A percentile compares a stretch with the other conserved stretches of the same genome.
Evolutionary conservation across 139 green algal species (phyloP).

Genomic region (Klebsormidium nitens): DNA sequence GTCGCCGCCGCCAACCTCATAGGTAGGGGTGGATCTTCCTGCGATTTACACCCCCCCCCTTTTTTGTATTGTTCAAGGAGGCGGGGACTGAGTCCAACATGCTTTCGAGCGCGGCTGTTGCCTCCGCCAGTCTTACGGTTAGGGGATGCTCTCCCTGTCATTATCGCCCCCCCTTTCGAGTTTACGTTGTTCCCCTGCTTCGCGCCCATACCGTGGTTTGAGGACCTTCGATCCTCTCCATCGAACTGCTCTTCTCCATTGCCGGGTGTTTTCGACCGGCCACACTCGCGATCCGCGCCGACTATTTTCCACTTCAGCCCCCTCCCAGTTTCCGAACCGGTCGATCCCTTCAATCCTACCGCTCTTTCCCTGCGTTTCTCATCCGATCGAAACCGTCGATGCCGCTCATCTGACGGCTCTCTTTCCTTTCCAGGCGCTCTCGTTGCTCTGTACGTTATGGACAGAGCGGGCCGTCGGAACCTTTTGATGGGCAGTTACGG

Average conservation of each 20-base stretch:
- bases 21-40: background rate
- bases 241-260: no score
- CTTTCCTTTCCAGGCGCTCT: conserved; percentile 7
- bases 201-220: no score
- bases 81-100: background rate
- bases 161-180: no score
- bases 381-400: no score
- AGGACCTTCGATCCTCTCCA: no score
- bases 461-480: conserved; percentile 24
- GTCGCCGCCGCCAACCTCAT: conserved; percentile 78
- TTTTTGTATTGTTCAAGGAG: background rate
- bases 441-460: background rate
- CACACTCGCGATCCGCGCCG: no score
- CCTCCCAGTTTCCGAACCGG: no score
- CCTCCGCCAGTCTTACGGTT: conserved; percentile 65
- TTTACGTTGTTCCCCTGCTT: no score
- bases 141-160: background rate
- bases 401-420: background rate
- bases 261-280: no score
- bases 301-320: no score
- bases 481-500: conserved; percentile 66
- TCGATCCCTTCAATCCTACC: background rate
- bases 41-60: background rate
- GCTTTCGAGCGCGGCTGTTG: conserved; percentile 72
- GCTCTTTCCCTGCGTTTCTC: background rate